Conservation (phyloP, 2,329 filamentous ascomycete species). For the Cercospora sp. region DNA sequence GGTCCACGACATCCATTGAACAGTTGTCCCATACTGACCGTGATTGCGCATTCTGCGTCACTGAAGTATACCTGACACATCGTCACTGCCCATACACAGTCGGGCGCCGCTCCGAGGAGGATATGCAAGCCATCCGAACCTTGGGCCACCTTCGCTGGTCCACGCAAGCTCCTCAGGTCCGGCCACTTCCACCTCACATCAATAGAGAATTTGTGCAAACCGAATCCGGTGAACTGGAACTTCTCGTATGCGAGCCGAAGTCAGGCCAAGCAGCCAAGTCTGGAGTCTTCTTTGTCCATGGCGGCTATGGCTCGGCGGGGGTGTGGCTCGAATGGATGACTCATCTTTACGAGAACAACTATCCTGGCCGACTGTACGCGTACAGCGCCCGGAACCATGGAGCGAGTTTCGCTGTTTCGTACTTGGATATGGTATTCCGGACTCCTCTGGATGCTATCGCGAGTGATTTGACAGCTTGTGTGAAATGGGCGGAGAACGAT, state of each 20-base stretch:
- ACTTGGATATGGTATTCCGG: conserved; percentile 51
- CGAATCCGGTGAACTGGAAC: conserved; percentile 50
- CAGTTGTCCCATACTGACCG: background rate
- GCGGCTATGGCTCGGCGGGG: conserved; percentile 56
- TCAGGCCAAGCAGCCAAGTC: conserved; percentile 35
- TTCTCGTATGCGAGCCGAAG: conserved; percentile 46
- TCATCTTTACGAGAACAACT: conserved; percentile 44
- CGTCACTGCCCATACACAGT: background rate
- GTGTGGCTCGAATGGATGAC: conserved; percentile 56
- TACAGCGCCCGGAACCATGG: conserved; percentile 56
- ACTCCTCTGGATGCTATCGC: conserved; percentile 47
- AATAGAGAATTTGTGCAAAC: conserved; percentile 34
- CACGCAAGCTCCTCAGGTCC: conserved; percentile 10
- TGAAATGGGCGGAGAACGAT: conserved; percentile 37
- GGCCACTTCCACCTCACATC: conserved; percentile 16
- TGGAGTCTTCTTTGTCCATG: conserved; percentile 54
- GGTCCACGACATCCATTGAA: background rate
- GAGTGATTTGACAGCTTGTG: conserved; percentile 48
- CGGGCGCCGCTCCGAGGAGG: background rate
- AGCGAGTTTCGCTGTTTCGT: conserved; percentile 53
- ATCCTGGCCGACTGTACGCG: conserved; percentile 53
- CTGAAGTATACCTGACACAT: background rate
- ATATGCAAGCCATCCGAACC: conserved; percentile 12
- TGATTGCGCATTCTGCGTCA: background rate
- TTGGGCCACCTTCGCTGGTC: conserved; percentile 15